Evolutionary conservation across 2,329 filamentous ascomycete species (phyloP).

Genomic region (Bipolaris oryzae): DNA sequence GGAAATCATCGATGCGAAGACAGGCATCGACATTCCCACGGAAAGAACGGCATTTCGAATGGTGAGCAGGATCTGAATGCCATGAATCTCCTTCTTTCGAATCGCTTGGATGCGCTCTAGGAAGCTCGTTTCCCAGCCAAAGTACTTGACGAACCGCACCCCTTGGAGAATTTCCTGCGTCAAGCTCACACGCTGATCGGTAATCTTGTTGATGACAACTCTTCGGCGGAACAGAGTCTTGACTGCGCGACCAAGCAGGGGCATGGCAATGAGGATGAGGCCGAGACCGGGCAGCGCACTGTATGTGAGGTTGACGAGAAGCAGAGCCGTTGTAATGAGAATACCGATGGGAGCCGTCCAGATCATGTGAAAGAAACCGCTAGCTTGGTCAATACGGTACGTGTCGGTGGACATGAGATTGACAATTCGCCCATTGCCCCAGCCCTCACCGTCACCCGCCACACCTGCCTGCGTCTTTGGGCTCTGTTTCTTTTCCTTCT

Average conservation of each 20-base stretch:
- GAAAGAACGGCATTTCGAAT: constrained; percentile 87
- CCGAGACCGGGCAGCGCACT: constrained; percentile 88
- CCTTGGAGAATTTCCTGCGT: constrained; percentile 92
- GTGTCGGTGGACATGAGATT: constrained; percentile 96
- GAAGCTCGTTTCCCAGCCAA: constrained; percentile 93
- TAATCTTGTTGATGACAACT: constrained; percentile 86
- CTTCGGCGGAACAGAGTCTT: constrained; percentile 76
- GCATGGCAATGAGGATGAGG: constrained; percentile 77
- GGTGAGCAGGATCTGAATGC: constrained; percentile 82
- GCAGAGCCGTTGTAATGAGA: constrained; percentile 76
- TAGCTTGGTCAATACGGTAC: constrained; percentile 88
- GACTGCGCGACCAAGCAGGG: constrained; percentile 77
- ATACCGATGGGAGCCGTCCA: constrained; percentile 86
- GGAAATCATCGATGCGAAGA: constrained; percentile 92
- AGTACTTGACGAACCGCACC: constrained; percentile 94
- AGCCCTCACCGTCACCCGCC: constrained; percentile 75
- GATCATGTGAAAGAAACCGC: constrained; percentile 84
- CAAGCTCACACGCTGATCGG: constrained; percentile 86
- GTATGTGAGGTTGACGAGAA: constrained; percentile 87
- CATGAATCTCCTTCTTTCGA: constrained; percentile 74
- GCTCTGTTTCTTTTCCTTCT: constrained; percentile 48
- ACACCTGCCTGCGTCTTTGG: constrained; percentile 57
- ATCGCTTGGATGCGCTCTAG: constrained; percentile 76
- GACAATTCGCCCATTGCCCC: constrained; percentile 90
- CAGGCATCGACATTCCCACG: constrained; percentile 82